Conservation (phyloP, 2,329 filamentous ascomycete species). For the Venturia pyrina region DNA sequence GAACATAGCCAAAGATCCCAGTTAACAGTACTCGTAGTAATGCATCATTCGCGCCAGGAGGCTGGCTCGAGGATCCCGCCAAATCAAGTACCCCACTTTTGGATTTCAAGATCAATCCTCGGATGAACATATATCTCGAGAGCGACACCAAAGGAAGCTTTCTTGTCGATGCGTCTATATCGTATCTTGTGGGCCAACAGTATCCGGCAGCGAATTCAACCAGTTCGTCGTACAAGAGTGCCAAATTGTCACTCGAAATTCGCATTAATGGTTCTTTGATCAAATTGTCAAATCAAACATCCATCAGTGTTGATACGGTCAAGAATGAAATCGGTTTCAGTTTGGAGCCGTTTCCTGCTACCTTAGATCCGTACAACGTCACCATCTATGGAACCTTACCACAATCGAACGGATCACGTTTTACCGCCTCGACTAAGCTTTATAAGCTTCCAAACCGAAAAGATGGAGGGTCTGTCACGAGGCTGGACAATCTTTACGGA, state of each 20-base stretch:
- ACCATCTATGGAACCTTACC: not conserved
- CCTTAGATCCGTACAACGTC: not conserved
- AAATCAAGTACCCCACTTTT: constrained; percentile 29
- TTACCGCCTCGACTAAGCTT: not conserved
- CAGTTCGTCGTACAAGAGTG: not conserved
- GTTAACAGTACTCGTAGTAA: not conserved
- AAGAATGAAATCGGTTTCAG: not conserved
- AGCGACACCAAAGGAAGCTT: constrained; percentile 29
- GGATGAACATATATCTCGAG: constrained; percentile 39
- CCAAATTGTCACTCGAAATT: not conserved
- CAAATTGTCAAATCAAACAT: not conserved
- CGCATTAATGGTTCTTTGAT: not conserved
- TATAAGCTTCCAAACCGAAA: not conserved
- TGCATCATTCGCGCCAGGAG: constrained; percentile 36
- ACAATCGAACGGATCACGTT: not conserved
- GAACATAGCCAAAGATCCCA: constrained; percentile 26
- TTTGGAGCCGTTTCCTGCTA: not conserved
- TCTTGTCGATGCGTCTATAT: constrained; percentile 33
- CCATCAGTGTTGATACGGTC: not conserved
- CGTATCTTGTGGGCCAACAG: constrained; percentile 22
- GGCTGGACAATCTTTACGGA: constrained; percentile 38
- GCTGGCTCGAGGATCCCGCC: constrained; percentile 32
- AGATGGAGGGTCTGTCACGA: constrained; percentile 34
- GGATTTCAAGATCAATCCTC: constrained; percentile 34
- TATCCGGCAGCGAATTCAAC: constrained; percentile 14